Conservation (phyloP, 805 yeast species). For the Brettanomyces sp. region DNA sequence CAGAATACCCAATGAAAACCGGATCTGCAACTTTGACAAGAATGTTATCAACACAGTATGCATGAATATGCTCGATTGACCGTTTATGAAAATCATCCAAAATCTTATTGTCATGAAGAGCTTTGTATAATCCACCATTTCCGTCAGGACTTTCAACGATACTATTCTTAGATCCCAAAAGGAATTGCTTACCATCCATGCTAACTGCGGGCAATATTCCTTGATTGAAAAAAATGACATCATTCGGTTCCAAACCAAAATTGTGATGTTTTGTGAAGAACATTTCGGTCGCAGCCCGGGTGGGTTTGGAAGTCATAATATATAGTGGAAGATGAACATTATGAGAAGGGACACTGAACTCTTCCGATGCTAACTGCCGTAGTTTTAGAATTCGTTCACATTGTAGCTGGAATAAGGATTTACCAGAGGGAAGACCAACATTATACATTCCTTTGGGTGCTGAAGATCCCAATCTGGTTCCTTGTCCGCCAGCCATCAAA, state of each 20-base stretch:
- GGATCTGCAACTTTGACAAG: slow-evolving; percentile 94
- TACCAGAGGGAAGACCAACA: slow-evolving; percentile 74
- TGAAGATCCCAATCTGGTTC: slow-evolving; percentile 84
- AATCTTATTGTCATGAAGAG: slow-evolving; percentile 54
- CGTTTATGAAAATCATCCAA: slow-evolving; percentile 56
- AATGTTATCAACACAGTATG: slow-evolving; percentile 95
- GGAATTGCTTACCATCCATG: slow-evolving; percentile 56
- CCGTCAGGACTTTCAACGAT: slow-evolving; percentile 93
- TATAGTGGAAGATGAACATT: slow-evolving; percentile 58
- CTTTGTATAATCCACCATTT: slow-evolving; percentile 92
- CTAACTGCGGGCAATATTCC: slow-evolving; percentile 90
- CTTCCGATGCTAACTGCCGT: slow-evolving; percentile 41
- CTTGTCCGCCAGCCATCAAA: slow-evolving; percentile 98
- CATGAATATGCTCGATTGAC: slow-evolving; percentile 82
- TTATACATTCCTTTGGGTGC: slow-evolving; percentile 93
- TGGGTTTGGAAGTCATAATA: slow-evolving; percentile 91
- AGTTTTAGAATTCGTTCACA: slow-evolving; percentile 72
- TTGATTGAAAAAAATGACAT: slow-evolving; percentile 80
- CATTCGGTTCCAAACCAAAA: slow-evolving; percentile 58
- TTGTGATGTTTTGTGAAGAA: slow-evolving; percentile 53
- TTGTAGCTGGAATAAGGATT: slow-evolving; percentile 84
- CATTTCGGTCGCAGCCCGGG: slow-evolving; percentile 62
- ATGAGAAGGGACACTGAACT: slow-evolving; percentile 8
- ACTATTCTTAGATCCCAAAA: slow-evolving; percentile 41
- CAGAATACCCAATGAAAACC: slow-evolving; percentile 75